These are phyloP conservation scores for Raddia guianensis DNA, from an alignment of 176 grass and related monocot species.

Conservation along the genomic window DNA sequence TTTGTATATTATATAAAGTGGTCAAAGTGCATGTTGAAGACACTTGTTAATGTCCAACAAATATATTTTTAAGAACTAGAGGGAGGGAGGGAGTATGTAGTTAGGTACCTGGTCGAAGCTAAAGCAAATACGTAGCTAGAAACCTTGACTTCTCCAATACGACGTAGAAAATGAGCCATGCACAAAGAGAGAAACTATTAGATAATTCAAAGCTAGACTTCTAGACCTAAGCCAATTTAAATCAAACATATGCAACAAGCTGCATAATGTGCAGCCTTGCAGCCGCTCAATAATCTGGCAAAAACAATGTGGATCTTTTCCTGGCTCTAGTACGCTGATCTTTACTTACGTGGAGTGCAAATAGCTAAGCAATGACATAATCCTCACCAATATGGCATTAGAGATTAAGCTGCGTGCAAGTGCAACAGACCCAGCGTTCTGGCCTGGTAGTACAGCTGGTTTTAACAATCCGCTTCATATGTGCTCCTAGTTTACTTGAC, in stretches of 20 bases:
- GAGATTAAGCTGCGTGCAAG: neutral
- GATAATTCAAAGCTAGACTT: slow-evolving; percentile 26
- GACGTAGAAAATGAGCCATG: neutral
- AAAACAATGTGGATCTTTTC: neutral
- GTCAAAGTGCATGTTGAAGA: too few relatives aligned
- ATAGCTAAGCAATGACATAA: slow-evolving; percentile 42
- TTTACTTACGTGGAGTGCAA: neutral
- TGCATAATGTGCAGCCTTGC: slow-evolving; percentile 2
- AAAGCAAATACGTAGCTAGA: neutral
- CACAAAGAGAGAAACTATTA: slow-evolving; percentile 22
- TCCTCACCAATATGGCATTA: slow-evolving; percentile 12
- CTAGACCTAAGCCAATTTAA: slow-evolving; percentile 27
- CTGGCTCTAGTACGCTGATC: neutral
- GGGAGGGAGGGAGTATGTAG: neutral
- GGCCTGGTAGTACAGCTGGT: neutral
- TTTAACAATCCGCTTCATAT: slow-evolving; percentile 31
- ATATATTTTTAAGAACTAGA: too few relatives aligned
- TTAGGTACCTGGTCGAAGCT: neutral
- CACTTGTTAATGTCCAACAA: too few relatives aligned
- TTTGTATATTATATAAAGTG: too few relatives aligned
- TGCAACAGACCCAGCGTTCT: slow-evolving; percentile 17
- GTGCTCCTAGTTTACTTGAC: too few relatives aligned
- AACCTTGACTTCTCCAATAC: neutral
- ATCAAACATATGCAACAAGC: neutral
- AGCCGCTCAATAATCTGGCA: slow-evolving; percentile 18